phyloP scores from a whole-genome alignment of 2,329 filamentous ascomycete species.

The Stromatinia cepivora region DNA sequence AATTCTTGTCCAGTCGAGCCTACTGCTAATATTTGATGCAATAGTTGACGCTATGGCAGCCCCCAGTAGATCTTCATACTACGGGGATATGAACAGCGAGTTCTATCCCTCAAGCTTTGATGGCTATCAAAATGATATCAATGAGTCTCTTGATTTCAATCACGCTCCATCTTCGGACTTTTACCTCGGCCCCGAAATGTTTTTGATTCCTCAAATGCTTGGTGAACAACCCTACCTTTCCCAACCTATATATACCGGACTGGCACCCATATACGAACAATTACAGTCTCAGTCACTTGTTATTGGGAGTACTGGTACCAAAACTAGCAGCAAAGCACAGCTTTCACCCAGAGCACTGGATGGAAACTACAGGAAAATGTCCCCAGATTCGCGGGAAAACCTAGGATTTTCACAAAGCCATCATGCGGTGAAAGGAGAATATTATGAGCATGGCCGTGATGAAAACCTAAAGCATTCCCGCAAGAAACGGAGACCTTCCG shows the following conservation, averaged over 20 bases:
- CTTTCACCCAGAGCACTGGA: not conserved
- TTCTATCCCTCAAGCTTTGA: slow-evolving; percentile 8
- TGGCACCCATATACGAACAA: not conserved
- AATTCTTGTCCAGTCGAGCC: not conserved
- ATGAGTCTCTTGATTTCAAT: slow-evolving; percentile 1
- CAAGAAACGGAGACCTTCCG: not conserved
- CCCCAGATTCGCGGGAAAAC: not conserved
- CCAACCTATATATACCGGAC: not conserved
- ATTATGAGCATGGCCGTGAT: not conserved
- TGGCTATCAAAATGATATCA: slow-evolving; percentile 6
- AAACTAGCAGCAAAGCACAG: not conserved
- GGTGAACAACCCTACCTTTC: not conserved
- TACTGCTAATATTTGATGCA: not conserved
- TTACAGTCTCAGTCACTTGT: not conserved
- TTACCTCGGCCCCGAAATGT: slow-evolving; percentile 17
- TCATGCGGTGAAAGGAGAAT: not conserved
- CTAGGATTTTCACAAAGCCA: not conserved
- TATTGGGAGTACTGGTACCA: not conserved
- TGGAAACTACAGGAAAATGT: not conserved
- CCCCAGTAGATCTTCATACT: slow-evolving; percentile 5
- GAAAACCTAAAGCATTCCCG: not conserved
- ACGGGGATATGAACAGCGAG: slow-evolving; percentile 5
- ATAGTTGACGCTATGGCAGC: slow-evolving; percentile 6
- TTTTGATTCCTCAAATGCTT: slow-evolving; percentile 6
- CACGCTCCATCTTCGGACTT: not conserved